These are phyloP conservation scores for Fusarium heterosporum DNA, from an alignment of 2,329 filamentous ascomycete species.

Conservation along the genomic window DNA sequence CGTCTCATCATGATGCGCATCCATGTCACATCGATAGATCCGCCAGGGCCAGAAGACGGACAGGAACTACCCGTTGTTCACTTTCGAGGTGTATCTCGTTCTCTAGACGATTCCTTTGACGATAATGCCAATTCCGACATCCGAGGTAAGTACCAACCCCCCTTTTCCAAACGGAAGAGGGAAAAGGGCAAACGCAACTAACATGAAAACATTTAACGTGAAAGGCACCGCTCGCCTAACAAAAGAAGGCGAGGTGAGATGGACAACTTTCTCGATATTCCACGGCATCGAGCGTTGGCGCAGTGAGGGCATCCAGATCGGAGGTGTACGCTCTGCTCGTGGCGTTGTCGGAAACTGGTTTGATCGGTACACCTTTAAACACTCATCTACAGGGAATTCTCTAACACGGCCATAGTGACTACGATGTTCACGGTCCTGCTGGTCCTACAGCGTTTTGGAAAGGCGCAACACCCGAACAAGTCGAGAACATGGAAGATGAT, in stretches of 20 bases:
- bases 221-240: conserved; percentile 73
- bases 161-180: background rate
- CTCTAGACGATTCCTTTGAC: conserved; percentile 73
- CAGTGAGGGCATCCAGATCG: conserved; percentile 81
- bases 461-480: conserved; percentile 62
- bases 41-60: conserved; percentile 68
- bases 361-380: conserved; percentile 66
- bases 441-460: conserved; percentile 86
- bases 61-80: conserved; percentile 72
- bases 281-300: conserved; percentile 77
- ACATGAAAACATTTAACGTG: conserved; percentile 41
- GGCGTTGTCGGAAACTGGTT: conserved; percentile 84
- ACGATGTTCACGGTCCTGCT: conserved; percentile 74
- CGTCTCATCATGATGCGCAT: conserved; percentile 77
- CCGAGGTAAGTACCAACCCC: conserved; percentile 62
- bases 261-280: conserved; percentile 76
- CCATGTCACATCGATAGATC: conserved; percentile 69
- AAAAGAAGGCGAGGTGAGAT: conserved; percentile 76
- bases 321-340: conserved; percentile 71
- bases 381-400: background rate
- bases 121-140: conserved; percentile 76
- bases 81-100: conserved; percentile 72
- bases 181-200: conserved; percentile 20
- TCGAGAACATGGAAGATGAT: conserved; percentile 45
- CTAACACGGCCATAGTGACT: conserved; percentile 62